phyloP scores from a whole-genome alignment of 495 filamentous ascomycete species.

The Astrothelium macrocarpum region DNA sequence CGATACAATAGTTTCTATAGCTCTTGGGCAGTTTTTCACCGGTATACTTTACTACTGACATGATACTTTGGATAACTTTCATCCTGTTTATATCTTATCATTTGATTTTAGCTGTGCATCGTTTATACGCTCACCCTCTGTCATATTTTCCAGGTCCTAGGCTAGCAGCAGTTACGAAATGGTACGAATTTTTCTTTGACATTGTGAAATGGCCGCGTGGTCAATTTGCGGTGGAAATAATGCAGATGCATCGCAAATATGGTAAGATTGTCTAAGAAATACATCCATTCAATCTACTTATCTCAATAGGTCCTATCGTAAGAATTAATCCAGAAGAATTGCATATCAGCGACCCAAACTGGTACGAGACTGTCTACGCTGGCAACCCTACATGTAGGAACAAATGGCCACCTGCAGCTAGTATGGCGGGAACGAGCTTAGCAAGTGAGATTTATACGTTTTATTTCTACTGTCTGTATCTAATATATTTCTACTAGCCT shows the following conservation, averaged over 20 bases:
- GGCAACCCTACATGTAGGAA: constrained; percentile 14
- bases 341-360: constrained; percentile 20
- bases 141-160: constrained; percentile 12
- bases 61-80: too few species aligned
- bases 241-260: constrained; percentile 2
- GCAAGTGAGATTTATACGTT: too few species aligned
- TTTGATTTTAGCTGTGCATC: too few species aligned
- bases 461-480: too few species aligned
- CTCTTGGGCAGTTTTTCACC: too few species aligned
- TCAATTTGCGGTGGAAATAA: not conserved
- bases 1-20: too few species aligned
- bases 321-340: constrained; percentile 20
- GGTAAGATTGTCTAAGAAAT: too few species aligned
- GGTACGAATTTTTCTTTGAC: constrained; percentile 14
- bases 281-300: too few species aligned
- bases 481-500: too few species aligned
- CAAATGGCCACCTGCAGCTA: constrained; percentile 9
- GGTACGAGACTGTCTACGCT: constrained; percentile 19
- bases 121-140: not conserved
- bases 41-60: too few species aligned
- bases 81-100: too few species aligned
- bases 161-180: constrained; percentile 8
- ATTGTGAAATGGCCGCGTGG: not conserved
- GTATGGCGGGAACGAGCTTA: constrained; percentile 3
- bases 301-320: too few species aligned